Percentiles rank a stretch among this genome's conserved stretches.
Evolutionary conservation across 1,284 basidiomycete species (phyloP).

Genomic region (Stereum hirsutum): DNA sequence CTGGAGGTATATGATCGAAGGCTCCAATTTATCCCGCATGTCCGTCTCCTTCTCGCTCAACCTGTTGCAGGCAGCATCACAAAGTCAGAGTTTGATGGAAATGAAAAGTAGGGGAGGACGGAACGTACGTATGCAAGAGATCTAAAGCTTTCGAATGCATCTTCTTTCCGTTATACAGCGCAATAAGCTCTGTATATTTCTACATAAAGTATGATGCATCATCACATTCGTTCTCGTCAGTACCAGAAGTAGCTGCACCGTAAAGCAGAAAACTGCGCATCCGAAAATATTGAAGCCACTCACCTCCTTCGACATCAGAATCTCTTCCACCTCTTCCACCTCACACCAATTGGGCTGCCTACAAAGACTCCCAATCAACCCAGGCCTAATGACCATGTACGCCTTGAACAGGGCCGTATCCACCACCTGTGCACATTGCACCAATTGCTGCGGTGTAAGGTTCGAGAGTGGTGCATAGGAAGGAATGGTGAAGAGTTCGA

Average conservation of each 20-base stretch:
- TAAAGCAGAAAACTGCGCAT: no score
- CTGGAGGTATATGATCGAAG: constrained; percentile 87
- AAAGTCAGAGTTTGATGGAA: constrained; percentile 2
- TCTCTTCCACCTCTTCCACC: constrained; percentile 89
- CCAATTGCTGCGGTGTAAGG: constrained; percentile 71
- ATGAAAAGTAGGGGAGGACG: background rate
- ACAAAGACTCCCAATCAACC: constrained; percentile 81
- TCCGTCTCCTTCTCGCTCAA: constrained; percentile 76
- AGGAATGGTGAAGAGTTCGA: constrained; percentile 72
- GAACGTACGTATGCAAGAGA: constrained; percentile 69
- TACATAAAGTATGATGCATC: constrained; percentile 21
- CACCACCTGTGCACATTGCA: constrained; percentile 86
- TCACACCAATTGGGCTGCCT: constrained; percentile 96
- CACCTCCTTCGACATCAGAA: constrained; percentile 76
- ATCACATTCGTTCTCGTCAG: constrained; percentile 3
- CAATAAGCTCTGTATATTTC: constrained; percentile 89
- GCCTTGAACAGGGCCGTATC: constrained; percentile 95
- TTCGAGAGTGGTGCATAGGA: constrained; percentile 59
- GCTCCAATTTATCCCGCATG: constrained; percentile 69
- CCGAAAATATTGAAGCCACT: constrained; percentile 13
- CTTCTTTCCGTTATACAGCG: constrained; percentile 89
- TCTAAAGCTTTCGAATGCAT: constrained; percentile 89
- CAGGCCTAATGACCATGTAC: constrained; percentile 80
- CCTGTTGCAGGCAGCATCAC: constrained; percentile 28
- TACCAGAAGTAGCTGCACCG: no score